Evolutionary conservation across 2,329 filamentous ascomycete species (phyloP), one percentile per base, ranked within the genome.

Genomic region (Diaporthe amygdali): DNA sequence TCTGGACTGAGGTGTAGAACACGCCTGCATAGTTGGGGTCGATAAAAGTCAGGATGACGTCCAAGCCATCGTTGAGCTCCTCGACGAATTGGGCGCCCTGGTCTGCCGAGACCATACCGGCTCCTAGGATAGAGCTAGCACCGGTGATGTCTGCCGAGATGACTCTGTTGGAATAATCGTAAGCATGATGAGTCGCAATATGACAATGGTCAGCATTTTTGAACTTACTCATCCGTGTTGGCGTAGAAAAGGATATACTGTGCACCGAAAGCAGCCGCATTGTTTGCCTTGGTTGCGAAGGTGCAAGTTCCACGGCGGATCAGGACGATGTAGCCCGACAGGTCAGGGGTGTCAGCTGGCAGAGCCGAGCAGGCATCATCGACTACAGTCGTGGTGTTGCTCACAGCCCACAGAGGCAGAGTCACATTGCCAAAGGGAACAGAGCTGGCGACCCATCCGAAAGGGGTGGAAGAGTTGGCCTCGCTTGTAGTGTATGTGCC

Each of bases 311-410:
- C 81, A 32, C 79, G 78, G 6, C 79, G 80, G 49, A 86, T 77
- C 3, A 86, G 77, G 4, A 85, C 83, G 30, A 86, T 76, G 39
- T 81, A 78, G 6, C 78, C 75, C 2, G 80, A 79, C n/a, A 87
- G 77, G 73, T 84, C 81, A 2, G 83, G 81, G 0, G 81, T 82
- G 41, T 79, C 75, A 20, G 80, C 78, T 0, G 83, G 81, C 12
- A 84, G 76, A 5, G 81, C 76, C 7, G 77, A 74, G 72, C 84
- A 85, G n/a, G 79, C 82, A 68, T 86, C 81, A 49, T 68, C 71
- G 12, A 41, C 41, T 15, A 72, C 61, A 15, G 64, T 70, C 2
- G 80, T 78, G 54, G 82, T 76, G 34, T 79, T 77, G 74, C 71
- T 71, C 73, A 80, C 32, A 77, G 79, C 76, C 66, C 76, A 79